Evolutionary conservation across 2,329 filamentous ascomycete species (phyloP), one percentile per base, ranked within the genome.

Genomic region (Cladobotryum mycophilum): DNA sequence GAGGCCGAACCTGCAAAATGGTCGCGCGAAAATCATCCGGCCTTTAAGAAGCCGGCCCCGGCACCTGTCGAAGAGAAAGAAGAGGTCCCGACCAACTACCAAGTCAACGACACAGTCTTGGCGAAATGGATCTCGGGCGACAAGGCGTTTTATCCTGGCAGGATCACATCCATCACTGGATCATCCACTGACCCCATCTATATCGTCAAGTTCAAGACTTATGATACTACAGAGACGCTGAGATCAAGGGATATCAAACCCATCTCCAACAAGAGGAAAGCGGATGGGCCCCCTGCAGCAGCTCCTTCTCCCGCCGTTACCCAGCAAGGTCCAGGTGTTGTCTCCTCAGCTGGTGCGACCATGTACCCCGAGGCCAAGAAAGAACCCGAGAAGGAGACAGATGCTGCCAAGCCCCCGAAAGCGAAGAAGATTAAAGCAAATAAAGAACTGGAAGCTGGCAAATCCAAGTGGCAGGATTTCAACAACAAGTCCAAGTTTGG

Each of bases 381-480:
- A 58, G 76, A 80, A 47, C 74, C 78, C 53, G 79, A 81, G 60
- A 79, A 85, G 62, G 77, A 80, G 43, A 81, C 78, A 58, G 85
- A 88, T 63, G 75, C 82, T 5, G 71, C 76, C 36, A 93, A 92
- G 67, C 80, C 85, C 44, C 81, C 84, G 11, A 85, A 87, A 68
- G 80, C 92, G 52, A 96, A 95, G 73, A 92, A 92, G 61, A 91
- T 89, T 64, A 93, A 91, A 70, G 88, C 90, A 45, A 93, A 85
- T 55, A 93, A 91, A 67, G 89, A 95, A 65, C 78, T 97, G 20
- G 92, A 97, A 72, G 88, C 84, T 56, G 86, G 87, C 63, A 95
- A 96, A 75, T 88, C 74, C 63, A 96, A 93, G 66, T 99, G 93
- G 93, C 87, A 96, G 66, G 88, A 95, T 56, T 99, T 96, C 68